Evolutionary conservation across 2,329 filamentous ascomycete species (phyloP).

Genomic region (Scedosporium apiospermum): DNA sequence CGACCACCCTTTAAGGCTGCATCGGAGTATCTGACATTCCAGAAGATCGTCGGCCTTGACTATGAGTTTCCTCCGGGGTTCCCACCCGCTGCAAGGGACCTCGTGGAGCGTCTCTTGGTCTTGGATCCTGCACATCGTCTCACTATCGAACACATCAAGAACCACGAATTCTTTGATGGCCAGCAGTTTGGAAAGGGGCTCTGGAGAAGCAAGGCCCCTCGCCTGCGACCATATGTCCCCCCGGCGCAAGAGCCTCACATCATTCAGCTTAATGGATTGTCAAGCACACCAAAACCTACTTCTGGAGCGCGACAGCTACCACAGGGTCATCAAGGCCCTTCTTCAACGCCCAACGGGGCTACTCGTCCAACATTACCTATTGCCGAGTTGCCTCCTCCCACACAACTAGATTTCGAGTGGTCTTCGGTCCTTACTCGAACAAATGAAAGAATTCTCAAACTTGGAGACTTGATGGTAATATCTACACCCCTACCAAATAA

Average conservation of each 20-base stretch:
- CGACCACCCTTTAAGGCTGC: slow-evolving; percentile 91
- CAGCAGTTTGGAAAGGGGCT: slow-evolving; percentile 73
- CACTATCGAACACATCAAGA: slow-evolving; percentile 92
- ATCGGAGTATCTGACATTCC: slow-evolving; percentile 95
- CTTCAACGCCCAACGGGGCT: slow-evolving; percentile 28
- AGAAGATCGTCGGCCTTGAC: slow-evolving; percentile 91
- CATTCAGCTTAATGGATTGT: slow-evolving; percentile 60
- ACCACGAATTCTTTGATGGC: slow-evolving; percentile 89
- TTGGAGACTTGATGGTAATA: slow-evolving; percentile 82
- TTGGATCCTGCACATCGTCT: slow-evolving; percentile 76
- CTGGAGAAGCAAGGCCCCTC: slow-evolving; percentile 85
- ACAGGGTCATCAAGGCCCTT: neutral
- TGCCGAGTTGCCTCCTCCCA: slow-evolving; percentile 92
- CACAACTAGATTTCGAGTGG: slow-evolving; percentile 96
- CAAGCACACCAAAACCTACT: slow-evolving; percentile 10
- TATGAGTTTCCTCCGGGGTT: slow-evolving; percentile 91
- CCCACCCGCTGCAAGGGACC: slow-evolving; percentile 72
- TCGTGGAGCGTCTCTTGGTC: slow-evolving; percentile 84
- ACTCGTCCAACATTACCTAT: slow-evolving; percentile 70
- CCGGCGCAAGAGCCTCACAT: slow-evolving; percentile 63
- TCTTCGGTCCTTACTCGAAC: slow-evolving; percentile 83
- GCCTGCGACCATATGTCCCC: slow-evolving; percentile 74
- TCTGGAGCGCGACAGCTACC: slow-evolving; percentile 6
- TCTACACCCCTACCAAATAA: slow-evolving; percentile 69
- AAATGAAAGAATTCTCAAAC: slow-evolving; percentile 89